phyloP scores from a whole-genome alignment of 2,329 filamentous ascomycete genomes.

The Coniosporium tulheliwenetii region DNA sequence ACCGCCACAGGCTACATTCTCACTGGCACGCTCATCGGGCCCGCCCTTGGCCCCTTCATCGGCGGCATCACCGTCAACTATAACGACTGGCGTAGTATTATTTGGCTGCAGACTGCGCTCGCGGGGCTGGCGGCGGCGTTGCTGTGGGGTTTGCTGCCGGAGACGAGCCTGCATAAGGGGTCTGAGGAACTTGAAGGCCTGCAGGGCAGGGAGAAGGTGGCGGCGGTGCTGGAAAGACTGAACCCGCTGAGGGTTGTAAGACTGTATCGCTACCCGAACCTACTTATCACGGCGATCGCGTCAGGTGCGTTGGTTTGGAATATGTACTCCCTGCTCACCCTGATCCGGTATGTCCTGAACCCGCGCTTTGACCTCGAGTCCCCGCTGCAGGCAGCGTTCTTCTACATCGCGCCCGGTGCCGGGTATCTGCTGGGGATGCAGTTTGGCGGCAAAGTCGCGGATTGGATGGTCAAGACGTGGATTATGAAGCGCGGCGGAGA shows the following conservation, averaged over 20 bases:
- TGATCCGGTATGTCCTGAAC: constrained; percentile 59
- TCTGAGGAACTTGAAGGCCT: constrained; percentile 46
- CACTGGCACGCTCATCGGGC: constrained; percentile 54
- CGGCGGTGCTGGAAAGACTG: constrained; percentile 44
- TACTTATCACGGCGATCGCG: constrained; percentile 45
- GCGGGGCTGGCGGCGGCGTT: constrained; percentile 40
- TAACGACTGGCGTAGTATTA: constrained; percentile 56
- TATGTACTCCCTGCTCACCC: constrained; percentile 54
- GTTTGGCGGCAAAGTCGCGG: constrained; percentile 56
- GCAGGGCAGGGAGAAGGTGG: constrained; percentile 30
- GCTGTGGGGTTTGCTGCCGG: constrained; percentile 51
- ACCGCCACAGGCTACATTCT: constrained; percentile 63
- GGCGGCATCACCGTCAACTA: constrained; percentile 66
- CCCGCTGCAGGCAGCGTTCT: constrained; percentile 52
- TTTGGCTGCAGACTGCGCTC: constrained; percentile 60
- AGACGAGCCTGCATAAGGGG: constrained; percentile 54
- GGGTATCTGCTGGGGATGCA: constrained; percentile 57
- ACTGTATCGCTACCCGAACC: constrained; percentile 55
- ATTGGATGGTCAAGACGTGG: constrained; percentile 49
- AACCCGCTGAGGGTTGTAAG: constrained; percentile 50
- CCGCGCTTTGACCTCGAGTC: constrained; percentile 53
- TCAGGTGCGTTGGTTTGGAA: constrained; percentile 57
- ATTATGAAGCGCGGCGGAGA: constrained; percentile 43
- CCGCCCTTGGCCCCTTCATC: constrained; percentile 54
- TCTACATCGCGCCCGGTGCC: constrained; percentile 58